Percentiles rank a stretch among this genome's conserved stretches.
Evolutionary conservation across 768 basidiomycete genomes (phyloP).

Genomic region (Cystofilobasidium ferigula): DNA sequence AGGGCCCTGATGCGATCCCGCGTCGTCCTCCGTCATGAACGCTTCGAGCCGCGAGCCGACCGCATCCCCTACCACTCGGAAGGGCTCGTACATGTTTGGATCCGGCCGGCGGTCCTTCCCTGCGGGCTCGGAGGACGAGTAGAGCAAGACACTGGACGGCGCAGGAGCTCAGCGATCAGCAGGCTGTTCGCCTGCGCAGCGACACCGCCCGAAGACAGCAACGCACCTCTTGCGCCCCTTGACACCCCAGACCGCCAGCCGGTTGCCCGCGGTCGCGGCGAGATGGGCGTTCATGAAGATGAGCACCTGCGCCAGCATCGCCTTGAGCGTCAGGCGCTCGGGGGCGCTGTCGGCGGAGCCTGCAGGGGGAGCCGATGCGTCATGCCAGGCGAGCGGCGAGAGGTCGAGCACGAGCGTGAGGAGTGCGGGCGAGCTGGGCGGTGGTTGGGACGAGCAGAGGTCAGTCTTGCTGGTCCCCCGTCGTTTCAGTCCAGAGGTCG

Average conservation of each 20-base stretch:
- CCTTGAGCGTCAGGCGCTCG: conserved; percentile 52
- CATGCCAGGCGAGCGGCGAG: conserved; percentile 24
- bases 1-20: not conserved
- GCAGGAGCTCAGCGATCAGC: too few species aligned
- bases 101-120: conserved; percentile 7
- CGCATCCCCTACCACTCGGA: conserved; percentile 18
- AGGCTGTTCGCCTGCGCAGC: too few species aligned
- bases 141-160: conserved; percentile 14
- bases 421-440: conserved; percentile 16
- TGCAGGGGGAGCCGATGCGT: conserved; percentile 5
- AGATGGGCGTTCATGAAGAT: conserved; percentile 89
- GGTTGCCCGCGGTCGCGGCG: conserved; percentile 80
- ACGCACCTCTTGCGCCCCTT: conserved; percentile 22
- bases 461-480: too few species aligned
- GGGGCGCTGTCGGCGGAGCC: not conserved
- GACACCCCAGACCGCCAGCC: conserved; percentile 82
- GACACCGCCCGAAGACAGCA: too few species aligned
- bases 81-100: conserved; percentile 26
- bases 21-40: conserved; percentile 15
- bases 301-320: conserved; percentile 73
- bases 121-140: conserved; percentile 13
- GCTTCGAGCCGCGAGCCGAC: conserved; percentile 10
- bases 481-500: too few species aligned
- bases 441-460: too few species aligned
- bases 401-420: conserved; percentile 25